Evolutionary conservation across 768 basidiomycete genomes (phyloP), one percentile per base, ranked within the genome.

Genomic region (Crassisporium funariophilum): DNA sequence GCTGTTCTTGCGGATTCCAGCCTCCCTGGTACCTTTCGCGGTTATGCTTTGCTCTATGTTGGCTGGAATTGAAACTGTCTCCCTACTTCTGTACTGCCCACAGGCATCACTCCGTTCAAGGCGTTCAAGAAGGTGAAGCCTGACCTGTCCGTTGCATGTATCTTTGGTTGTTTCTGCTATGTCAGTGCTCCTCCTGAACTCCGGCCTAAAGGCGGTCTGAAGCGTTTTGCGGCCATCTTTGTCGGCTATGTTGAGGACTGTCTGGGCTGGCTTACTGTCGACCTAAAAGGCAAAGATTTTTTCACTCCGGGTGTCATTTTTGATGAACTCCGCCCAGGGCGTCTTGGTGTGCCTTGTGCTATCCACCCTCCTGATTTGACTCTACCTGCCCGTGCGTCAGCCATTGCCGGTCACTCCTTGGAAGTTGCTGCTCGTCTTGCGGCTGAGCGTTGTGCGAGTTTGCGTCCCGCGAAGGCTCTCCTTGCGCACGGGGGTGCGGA

Each of bases 231-330:
- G 20, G 63, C 55, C 5, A 60, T 64, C 17, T 66, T 65, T 16
- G 15, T 59, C 12, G 58, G 60, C 4, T 61, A 57, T 35, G 50
- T 53, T 6, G 50, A 56, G 7, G 50, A 55, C 35, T 23, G 47
- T 0, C 2, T 61, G 12, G 59, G 66, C 0, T 67, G 61, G 62
- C 34, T 20, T 5, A 51, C 59, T 5, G 29, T 46, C 1, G 55
- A 55, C 7, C 5, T 56, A 0, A 42, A 53, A 5, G 58, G 62
- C 0, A 52, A 53, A n/a, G 46, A 51, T 17, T 40, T 37, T 12
- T 67, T 67, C 39, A 61, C 62, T 0, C 15, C 48, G 1, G 61
- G 67, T 48, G 63, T 69, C 5, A 41, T 67, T 1, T 69, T 69
- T 27, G 51, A 63, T 42, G 60, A 67, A 35, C 13, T 33, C 0